Evolutionary conservation across 345 rosid genomes (phyloP).

Genomic region (Geranium brycei): DNA sequence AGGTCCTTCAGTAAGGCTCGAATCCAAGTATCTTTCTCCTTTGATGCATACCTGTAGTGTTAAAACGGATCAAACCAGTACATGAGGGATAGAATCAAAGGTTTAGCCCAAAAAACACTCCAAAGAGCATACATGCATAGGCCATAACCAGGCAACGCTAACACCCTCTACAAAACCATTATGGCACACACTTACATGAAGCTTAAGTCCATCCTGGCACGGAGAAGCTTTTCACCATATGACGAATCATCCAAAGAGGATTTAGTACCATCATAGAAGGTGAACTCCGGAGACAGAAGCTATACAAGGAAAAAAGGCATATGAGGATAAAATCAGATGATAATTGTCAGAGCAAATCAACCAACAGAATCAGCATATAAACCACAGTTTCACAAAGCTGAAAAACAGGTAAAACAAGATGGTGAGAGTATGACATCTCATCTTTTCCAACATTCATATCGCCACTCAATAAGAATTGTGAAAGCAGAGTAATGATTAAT

Average conservation of each 20-base stretch:
- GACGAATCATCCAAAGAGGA: slow-evolving; percentile 71
- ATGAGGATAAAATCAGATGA: slow-evolving; percentile 3
- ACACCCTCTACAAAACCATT: too few species aligned
- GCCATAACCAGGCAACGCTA: too few species aligned
- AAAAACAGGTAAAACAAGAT: too few species aligned
- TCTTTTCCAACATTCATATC: background rate
- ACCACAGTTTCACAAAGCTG: background rate
- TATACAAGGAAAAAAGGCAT: slow-evolving; percentile 18
- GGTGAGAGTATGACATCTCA: background rate
- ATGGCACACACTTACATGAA: slow-evolving; percentile 57
- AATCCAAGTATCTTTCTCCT: slow-evolving; percentile 89
- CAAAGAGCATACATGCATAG: too few species aligned
- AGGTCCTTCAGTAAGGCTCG: slow-evolving; percentile 76
- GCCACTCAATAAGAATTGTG: background rate
- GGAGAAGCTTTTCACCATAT: slow-evolving; percentile 78
- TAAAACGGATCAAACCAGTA: too few species aligned
- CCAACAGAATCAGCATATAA: background rate
- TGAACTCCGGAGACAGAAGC: slow-evolving; percentile 93
- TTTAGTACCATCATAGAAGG: slow-evolving; percentile 89
- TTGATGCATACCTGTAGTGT: slow-evolving; percentile 64
- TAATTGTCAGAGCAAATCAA: background rate
- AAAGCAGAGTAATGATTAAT: background rate
- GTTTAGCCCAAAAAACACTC: too few species aligned
- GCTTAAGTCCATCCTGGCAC: slow-evolving; percentile 88
- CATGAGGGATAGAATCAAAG: too few species aligned